Percentiles rank a stretch among this genome's conserved stretches.
Conservation (phyloP, 2,329 filamentous ascomycete genomes). For the Cordyceps fumosorosea region DNA sequence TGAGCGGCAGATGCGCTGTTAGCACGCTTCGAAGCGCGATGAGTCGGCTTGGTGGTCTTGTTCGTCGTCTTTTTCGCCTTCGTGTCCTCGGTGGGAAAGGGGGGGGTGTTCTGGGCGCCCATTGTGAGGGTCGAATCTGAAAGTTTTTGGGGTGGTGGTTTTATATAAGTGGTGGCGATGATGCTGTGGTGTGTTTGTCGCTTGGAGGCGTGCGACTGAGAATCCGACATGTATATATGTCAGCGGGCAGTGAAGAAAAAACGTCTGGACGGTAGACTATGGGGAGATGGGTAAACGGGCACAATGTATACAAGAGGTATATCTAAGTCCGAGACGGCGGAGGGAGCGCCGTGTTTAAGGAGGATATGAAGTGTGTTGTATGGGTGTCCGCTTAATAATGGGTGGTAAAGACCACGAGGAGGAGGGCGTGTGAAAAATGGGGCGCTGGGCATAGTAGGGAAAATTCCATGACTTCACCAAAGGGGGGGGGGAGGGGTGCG, state of each 20-base stretch:
- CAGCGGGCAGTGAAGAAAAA: background rate
- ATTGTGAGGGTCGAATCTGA: conserved; percentile 29
- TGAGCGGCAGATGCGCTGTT: conserved; percentile 28
- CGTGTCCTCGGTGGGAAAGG: conserved; percentile 45
- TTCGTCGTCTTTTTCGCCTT: conserved; percentile 31
- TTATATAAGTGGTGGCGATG: background rate
- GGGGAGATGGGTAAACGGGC: background rate
- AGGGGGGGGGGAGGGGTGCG: background rate
- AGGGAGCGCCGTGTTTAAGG: conserved; percentile 10
- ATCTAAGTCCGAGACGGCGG: conserved; percentile 6
- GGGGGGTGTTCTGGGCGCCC: conserved; percentile 43
- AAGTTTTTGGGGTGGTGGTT: background rate
- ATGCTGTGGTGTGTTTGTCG: background rate
- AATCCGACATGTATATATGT: background rate
- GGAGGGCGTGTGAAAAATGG: background rate
- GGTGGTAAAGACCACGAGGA: background rate
- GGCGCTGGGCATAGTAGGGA: background rate
- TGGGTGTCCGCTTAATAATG: conserved; percentile 13
- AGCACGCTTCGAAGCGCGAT: conserved; percentile 46
- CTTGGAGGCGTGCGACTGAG: background rate
- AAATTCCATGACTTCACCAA: conserved; percentile 10
- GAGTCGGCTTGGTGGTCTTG: conserved; percentile 43
- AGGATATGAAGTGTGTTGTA: background rate
- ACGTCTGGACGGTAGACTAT: background rate
- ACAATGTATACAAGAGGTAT: conserved; percentile 2